Percentiles rank a stretch among this genome's conserved stretches.
Evolutionary conservation across 164 flowering plant genomes (phyloP).

Genomic region (Vitis rupestris): DNA sequence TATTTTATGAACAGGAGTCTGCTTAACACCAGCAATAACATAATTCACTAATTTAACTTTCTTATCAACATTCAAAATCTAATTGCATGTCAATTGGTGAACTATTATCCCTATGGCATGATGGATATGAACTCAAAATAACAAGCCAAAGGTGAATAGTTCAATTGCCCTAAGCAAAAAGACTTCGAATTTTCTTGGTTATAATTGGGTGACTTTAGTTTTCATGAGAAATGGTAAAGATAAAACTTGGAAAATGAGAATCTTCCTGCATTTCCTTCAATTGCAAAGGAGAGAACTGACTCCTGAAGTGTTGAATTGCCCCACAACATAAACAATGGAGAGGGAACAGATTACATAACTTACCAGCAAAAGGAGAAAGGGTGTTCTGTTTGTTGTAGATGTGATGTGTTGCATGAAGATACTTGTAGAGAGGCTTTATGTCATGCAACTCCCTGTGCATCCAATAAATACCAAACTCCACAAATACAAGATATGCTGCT

Average conservation of each 20-base stretch:
- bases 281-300: background rate
- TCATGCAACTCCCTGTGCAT: constrained; percentile 94
- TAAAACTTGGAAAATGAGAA: background rate
- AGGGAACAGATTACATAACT: constrained; percentile 14
- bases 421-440: constrained; percentile 89
- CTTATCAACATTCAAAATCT: no score
- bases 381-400: constrained; percentile 95
- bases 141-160: no score
- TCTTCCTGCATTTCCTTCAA: no score
- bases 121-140: no score
- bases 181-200: no score
- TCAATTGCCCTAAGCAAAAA: no score
- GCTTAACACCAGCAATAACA: no score
- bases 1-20: no score
- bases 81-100: no score
- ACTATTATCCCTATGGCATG: no score
- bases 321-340: background rate
- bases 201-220: no score
- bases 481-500: constrained; percentile 55
- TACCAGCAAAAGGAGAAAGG: constrained; percentile 98
- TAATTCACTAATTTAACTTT: no score
- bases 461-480: constrained; percentile 96
- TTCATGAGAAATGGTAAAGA: background rate
- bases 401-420: constrained; percentile 97
- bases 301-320: background rate